These are phyloP conservation scores for Epicoccum sorghinum DNA, from an alignment of 2,329 filamentous ascomycete species.

Conservation along the genomic window DNA sequence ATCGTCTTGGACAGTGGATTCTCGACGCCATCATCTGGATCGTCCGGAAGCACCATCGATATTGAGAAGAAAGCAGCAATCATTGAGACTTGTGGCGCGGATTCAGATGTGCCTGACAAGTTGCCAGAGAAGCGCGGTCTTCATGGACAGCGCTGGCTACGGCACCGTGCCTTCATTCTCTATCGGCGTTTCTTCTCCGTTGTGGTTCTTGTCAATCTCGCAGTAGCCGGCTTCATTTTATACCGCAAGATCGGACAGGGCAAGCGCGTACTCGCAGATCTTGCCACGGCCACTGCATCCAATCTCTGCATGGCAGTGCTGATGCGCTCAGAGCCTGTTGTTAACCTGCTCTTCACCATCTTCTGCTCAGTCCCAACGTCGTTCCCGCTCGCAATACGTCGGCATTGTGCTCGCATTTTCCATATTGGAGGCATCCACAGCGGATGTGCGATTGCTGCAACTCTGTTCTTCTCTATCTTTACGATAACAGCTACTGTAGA, in stretches of 20 bases:
- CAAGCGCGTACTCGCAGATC: conserved; percentile 30
- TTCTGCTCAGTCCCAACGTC: conserved; percentile 44
- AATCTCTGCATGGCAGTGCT: conserved; percentile 45
- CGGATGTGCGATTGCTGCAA: conserved; percentile 43
- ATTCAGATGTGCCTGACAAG: conserved; percentile 19
- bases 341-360: conserved; percentile 44
- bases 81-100: neutral
- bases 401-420: conserved; percentile 43
- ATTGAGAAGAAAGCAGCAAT: neutral
- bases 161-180: conserved; percentile 39
- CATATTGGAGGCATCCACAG: conserved; percentile 48
- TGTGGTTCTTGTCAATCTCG: conserved; percentile 35
- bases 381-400: conserved; percentile 40
- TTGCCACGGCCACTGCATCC: conserved; percentile 47
- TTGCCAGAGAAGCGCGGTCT: conserved; percentile 36
- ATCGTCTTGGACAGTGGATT: neutral
- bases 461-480: conserved; percentile 54
- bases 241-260: conserved; percentile 27
- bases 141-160: conserved; percentile 39
- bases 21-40: conserved; percentile 3
- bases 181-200: conserved; percentile 42
- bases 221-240: conserved; percentile 35
- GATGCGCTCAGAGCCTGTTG: conserved; percentile 46
- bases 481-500: conserved; percentile 45
- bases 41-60: neutral